Evolutionary conservation across 164 flowering plant genomes (phyloP).

Genomic region (Taxillus chinensis): DNA sequence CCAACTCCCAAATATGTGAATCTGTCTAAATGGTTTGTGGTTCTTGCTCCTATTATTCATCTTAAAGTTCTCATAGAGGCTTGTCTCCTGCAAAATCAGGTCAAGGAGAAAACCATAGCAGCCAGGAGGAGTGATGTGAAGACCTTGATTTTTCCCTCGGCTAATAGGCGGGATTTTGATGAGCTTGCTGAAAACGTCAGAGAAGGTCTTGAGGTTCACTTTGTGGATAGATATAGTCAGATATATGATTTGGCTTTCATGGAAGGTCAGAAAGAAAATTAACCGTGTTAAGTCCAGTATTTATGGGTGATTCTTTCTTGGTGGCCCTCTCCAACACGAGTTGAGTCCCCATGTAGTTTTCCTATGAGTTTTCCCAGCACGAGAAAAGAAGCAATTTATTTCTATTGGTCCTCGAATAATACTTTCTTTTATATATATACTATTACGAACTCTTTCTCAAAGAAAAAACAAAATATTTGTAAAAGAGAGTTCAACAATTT

Average conservation of each 20-base stretch:
- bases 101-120: constrained; percentile 96
- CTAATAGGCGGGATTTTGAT: constrained; percentile 83
- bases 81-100: constrained; percentile 31
- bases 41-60: neutral
- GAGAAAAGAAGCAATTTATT: too few species aligned
- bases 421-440: too few species aligned
- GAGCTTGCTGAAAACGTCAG: constrained; percentile 82
- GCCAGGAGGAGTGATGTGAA: constrained; percentile 89
- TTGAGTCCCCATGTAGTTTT: too few species aligned
- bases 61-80: neutral
- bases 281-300: neutral
- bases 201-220: constrained; percentile 94
- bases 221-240: constrained; percentile 73
- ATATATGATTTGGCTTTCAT: constrained; percentile 65
- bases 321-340: too few species aligned
- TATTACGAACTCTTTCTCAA: too few species aligned
- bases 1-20: neutral
- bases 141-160: constrained; percentile 79
- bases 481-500: too few species aligned
- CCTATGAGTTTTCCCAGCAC: too few species aligned
- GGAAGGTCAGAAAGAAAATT: constrained; percentile 20
- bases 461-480: too few species aligned
- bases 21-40: neutral
- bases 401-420: too few species aligned
- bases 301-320: too few species aligned